A percentile compares a stretch with the other conserved stretches of the same genome.
These are phyloP conservation scores for Pleurotus eryngii DNA, from an alignment of 768 basidiomycete genomes.

Conservation along the genomic window DNA sequence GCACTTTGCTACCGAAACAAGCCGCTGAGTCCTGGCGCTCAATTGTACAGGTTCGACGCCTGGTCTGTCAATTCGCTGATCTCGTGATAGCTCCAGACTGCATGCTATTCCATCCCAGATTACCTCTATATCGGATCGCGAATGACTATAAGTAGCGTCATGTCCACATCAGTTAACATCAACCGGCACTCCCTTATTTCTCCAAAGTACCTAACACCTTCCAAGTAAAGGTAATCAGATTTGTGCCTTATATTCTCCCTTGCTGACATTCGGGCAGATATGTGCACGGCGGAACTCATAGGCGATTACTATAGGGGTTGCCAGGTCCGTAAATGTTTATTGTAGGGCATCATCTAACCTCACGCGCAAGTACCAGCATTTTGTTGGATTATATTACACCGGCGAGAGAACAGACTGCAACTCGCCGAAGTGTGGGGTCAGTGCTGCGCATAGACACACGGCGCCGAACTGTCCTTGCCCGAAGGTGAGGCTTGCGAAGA, in stretches of 20 bases:
- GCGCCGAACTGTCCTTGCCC: constrained; percentile 57
- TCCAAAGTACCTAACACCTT: background rate
- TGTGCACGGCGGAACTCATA: constrained; percentile 8
- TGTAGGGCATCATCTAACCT: constrained; percentile 1
- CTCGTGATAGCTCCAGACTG: constrained; percentile 6
- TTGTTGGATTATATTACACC: constrained; percentile 59
- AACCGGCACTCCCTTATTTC: background rate
- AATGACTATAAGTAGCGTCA: constrained; percentile 5
- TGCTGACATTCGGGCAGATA: background rate
- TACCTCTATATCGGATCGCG: constrained; percentile 7
- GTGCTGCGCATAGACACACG: constrained; percentile 56
- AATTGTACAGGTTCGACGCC: background rate
- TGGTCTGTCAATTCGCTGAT: background rate
- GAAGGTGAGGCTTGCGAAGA: constrained; percentile 28
- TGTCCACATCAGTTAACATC: too few relatives aligned
- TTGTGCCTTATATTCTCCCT: background rate
- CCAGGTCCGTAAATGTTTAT: constrained; percentile 24
- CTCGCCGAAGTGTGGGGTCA: constrained; percentile 46
- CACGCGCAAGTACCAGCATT: constrained; percentile 43
- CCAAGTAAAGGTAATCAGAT: background rate
- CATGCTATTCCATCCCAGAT: constrained; percentile 5
- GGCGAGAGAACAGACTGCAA: constrained; percentile 58
- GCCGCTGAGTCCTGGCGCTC: background rate
- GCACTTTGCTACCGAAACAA: constrained; percentile 4
- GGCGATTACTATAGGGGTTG: constrained; percentile 44